phyloP scores from a whole-genome alignment of 2,329 filamentous ascomycete species.

The Nothophaeocryptopus gaeumannii region DNA sequence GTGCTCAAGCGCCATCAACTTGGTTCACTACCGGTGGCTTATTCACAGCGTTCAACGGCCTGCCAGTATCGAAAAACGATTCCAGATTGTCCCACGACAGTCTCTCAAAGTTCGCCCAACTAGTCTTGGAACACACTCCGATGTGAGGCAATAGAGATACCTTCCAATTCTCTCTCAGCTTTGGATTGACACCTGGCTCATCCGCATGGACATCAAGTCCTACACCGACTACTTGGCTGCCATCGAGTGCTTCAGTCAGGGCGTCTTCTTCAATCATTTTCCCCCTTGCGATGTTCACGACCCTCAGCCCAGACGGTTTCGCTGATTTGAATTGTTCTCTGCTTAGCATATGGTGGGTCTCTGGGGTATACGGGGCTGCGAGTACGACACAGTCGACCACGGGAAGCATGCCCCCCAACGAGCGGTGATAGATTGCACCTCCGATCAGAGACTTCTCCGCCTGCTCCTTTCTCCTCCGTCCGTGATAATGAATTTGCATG shows the following conservation, averaged over 20 bases:
- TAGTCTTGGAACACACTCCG: constrained; percentile 6
- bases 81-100: constrained; percentile 13
- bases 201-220: constrained; percentile 62
- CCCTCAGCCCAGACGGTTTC: constrained; percentile 51
- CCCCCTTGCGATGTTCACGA: constrained; percentile 65
- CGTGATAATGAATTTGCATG: constrained; percentile 61
- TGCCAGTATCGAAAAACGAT: constrained; percentile 10
- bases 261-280: constrained; percentile 63
- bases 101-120: constrained; percentile 8
- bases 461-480: constrained; percentile 48
- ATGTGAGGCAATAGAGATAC: constrained; percentile 29
- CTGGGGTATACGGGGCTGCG: constrained; percentile 53
- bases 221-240: constrained; percentile 48
- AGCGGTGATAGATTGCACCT: constrained; percentile 35
- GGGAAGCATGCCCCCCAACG: constrained; percentile 50
- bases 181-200: constrained; percentile 54
- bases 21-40: background rate
- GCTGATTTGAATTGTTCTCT: constrained; percentile 20
- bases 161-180: constrained; percentile 35
- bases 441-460: background rate
- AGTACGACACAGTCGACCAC: constrained; percentile 59
- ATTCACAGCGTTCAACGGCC: constrained; percentile 1
- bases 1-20: too few relatives aligned
- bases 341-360: constrained; percentile 12
- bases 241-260: constrained; percentile 56